phyloP scores from a whole-genome alignment of 352 stramenopile genomes.

The Globisporangium viniferum region DNA sequence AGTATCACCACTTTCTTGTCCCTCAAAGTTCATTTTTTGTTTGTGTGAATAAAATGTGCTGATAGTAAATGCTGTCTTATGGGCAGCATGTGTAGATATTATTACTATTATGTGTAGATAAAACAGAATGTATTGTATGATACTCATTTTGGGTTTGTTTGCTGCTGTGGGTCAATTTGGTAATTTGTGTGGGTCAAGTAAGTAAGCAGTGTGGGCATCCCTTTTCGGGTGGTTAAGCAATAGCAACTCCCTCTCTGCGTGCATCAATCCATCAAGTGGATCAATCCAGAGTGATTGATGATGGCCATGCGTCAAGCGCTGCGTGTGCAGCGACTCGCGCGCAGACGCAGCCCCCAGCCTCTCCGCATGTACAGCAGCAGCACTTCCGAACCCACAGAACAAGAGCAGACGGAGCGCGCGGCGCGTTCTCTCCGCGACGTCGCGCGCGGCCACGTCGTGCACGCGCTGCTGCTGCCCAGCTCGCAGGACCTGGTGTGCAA shows the following conservation, averaged over 20 bases:
- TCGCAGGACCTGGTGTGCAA: slow-evolving; percentile 88
- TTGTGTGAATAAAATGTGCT: too few relatives aligned
- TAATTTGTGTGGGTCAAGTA: too few relatives aligned
- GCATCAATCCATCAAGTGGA: not conserved
- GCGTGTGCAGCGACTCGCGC: not conserved
- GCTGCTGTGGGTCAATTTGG: too few relatives aligned
- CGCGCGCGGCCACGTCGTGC: slow-evolving; percentile 48
- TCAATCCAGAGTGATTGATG: not conserved
- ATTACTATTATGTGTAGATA: too few relatives aligned
- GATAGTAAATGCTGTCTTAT: too few relatives aligned
- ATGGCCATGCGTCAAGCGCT: slow-evolving; percentile 2
- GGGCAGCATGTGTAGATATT: too few relatives aligned
- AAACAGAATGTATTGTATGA: too few relatives aligned
- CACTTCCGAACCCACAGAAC: not conserved
- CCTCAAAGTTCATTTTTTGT: too few relatives aligned
- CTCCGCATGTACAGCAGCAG: not conserved
- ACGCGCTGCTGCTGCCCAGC: slow-evolving; percentile 60
- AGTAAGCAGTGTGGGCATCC: too few relatives aligned
- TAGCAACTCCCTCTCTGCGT: not conserved
- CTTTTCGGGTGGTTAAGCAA: too few relatives aligned
- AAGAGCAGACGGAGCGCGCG: slow-evolving; percentile 8
- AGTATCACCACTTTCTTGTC: too few relatives aligned
- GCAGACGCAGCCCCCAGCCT: not conserved
- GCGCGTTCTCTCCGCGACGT: slow-evolving; percentile 59
- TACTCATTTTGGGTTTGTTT: too few relatives aligned